Conservation (phyloP, 805 yeast genomes). For the Starmera pachycereana region DNA sequence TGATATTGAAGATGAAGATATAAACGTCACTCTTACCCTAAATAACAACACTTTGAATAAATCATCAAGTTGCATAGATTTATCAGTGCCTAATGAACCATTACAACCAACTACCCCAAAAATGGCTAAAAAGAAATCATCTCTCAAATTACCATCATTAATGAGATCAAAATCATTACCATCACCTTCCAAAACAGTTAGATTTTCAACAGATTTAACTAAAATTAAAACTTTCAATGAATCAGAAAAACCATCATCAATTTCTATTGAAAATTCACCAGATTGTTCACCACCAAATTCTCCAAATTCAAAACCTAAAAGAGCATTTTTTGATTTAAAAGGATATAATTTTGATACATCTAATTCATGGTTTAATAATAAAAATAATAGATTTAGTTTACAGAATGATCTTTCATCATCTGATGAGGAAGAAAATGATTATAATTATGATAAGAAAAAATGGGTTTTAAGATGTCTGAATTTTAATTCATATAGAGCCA, state of each 20-base stretch:
- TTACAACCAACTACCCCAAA: neutral
- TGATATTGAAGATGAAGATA: no score
- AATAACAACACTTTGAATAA: no score
- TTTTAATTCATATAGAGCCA: slow-evolving; percentile 6
- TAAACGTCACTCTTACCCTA: no score
- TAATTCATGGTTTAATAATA: neutral
- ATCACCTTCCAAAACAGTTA: slow-evolving; percentile 39
- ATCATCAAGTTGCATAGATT: no score
- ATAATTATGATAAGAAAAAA: slow-evolving; percentile 4
- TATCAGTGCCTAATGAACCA: no score
- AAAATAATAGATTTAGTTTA: no score
- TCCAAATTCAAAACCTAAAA: neutral
- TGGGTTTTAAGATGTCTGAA: slow-evolving; percentile 12
- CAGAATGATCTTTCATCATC: neutral
- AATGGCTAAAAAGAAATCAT: slow-evolving; percentile 21
- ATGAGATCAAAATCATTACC: slow-evolving; percentile 40
- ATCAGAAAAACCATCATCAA: slow-evolving; percentile 48
- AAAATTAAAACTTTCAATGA: slow-evolving; percentile 58
- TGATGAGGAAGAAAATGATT: slow-evolving; percentile 1
- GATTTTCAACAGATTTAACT: slow-evolving; percentile 52
- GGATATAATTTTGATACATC: neutral
- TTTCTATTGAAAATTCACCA: slow-evolving; percentile 50
- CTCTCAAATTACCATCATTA: slow-evolving; percentile 35
- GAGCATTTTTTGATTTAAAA: slow-evolving; percentile 15
- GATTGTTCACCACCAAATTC: slow-evolving; percentile 11